These are phyloP conservation scores for Penicillium alfredii DNA, from an alignment of 495 filamentous ascomycete genomes.

Conservation along the genomic window DNA sequence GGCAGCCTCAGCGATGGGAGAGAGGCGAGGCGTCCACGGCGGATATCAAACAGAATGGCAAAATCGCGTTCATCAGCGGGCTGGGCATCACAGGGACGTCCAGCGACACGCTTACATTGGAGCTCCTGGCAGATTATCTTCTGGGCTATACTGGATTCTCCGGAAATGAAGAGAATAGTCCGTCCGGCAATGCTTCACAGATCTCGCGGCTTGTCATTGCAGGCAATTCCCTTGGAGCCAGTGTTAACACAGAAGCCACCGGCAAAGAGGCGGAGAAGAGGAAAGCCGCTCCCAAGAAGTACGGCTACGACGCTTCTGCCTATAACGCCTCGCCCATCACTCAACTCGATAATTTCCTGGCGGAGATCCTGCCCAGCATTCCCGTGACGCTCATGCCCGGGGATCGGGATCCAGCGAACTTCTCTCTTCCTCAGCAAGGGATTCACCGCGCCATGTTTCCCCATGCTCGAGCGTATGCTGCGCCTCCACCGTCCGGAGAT, in stretches of 20 bases:
- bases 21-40: constrained; percentile 37
- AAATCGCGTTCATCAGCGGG: constrained; percentile 86
- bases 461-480: constrained; percentile 57
- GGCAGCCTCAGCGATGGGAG: constrained; percentile 74
- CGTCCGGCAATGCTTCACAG: constrained; percentile 41
- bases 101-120: constrained; percentile 63
- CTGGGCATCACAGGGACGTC: constrained; percentile 72
- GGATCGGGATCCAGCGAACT: constrained; percentile 69
- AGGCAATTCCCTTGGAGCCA: constrained; percentile 74
- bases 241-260: constrained; percentile 29
- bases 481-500: constrained; percentile 42
- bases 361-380: constrained; percentile 71
- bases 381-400: constrained; percentile 78
- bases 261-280: constrained; percentile 31
- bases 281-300: constrained; percentile 63
- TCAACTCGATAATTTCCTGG: constrained; percentile 76
- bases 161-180: constrained; percentile 40
- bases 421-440: constrained; percentile 72
- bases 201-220: constrained; percentile 87
- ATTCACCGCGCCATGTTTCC: constrained; percentile 82
- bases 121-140: constrained; percentile 80
- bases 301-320: constrained; percentile 83
- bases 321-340: constrained; percentile 83
- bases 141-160: constrained; percentile 68
- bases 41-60: constrained; percentile 46